phyloP scores from a whole-genome alignment of 2,329 filamentous ascomycete genomes.

The Aspergillus sp. region DNA sequence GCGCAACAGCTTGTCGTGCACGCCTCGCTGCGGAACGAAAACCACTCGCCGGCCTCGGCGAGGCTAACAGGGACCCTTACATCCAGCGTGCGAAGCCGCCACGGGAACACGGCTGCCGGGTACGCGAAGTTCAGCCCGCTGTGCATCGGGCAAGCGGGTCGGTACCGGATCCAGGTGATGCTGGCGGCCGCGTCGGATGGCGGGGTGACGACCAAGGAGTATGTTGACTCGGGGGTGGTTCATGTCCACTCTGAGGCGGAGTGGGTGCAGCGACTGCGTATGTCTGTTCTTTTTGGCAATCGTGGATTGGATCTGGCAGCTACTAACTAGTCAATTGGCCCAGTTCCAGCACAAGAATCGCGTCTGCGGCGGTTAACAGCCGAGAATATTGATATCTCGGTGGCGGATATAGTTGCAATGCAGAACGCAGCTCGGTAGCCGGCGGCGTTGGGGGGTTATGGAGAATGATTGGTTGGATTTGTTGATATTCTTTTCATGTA shows the following conservation, averaged over 20 bases:
- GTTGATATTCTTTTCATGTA: too few relatives aligned
- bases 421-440: slow-evolving; percentile 6
- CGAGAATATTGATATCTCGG: slow-evolving; percentile 24
- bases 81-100: slow-evolving; percentile 23
- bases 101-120: slow-evolving; percentile 20
- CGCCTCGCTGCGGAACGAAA: slow-evolving; percentile 19
- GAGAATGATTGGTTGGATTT: slow-evolving; percentile 5
- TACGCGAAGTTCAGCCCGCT: slow-evolving; percentile 21
- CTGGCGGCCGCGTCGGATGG: slow-evolving; percentile 18
- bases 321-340: slow-evolving; percentile 8
- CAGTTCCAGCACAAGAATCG: slow-evolving; percentile 17
- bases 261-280: slow-evolving; percentile 20
- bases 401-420: slow-evolving; percentile 23
- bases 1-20: slow-evolving; percentile 21
- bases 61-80: slow-evolving; percentile 20
- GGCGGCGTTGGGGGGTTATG: slow-evolving; percentile 3
- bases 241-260: slow-evolving; percentile 19
- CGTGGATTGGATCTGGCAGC: background rate
- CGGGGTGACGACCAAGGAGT: slow-evolving; percentile 21
- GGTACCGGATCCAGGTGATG: slow-evolving; percentile 24
- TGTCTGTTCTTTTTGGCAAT: slow-evolving; percentile 7
- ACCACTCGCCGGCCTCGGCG: slow-evolving; percentile 10
- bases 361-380: slow-evolving; percentile 16
- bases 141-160: slow-evolving; percentile 22
- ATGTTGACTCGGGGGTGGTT: slow-evolving; percentile 21